Conservation (phyloP, 306 rosid species). For the Malus asiatica region DNA sequence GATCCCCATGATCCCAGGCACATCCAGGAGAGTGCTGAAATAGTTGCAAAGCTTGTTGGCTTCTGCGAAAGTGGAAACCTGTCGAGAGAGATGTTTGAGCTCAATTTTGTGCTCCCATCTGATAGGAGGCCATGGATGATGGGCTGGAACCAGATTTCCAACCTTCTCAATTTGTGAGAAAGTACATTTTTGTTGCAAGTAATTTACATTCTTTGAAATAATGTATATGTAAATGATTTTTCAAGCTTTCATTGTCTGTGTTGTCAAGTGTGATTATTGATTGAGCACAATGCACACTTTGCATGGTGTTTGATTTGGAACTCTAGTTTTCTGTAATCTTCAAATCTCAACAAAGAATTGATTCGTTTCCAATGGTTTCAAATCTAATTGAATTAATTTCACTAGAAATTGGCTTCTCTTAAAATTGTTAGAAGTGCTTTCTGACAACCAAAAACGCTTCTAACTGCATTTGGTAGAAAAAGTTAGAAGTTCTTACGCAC, state of each 20-base stretch:
- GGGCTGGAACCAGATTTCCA: constrained; percentile 86
- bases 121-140: constrained; percentile 80
- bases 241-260: constrained; percentile 16
- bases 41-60: constrained; percentile 93
- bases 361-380: constrained; percentile 1
- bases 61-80: constrained; percentile 84
- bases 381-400: background rate
- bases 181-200: constrained; percentile 24
- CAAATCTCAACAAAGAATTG: constrained; percentile 7
- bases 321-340: background rate
- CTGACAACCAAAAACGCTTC: too few relatives aligned
- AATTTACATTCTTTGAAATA: constrained; percentile 6
- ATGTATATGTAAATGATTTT: constrained; percentile 45
- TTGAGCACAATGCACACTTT: background rate
- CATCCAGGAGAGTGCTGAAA: constrained; percentile 87
- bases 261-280: background rate
- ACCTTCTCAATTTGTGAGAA: constrained; percentile 63
- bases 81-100: constrained; percentile 97
- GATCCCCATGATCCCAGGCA: constrained; percentile 76
- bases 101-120: constrained; percentile 81
- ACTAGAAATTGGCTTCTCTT: too few relatives aligned
- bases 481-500: background rate
- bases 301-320: constrained; percentile 14
- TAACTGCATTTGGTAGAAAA: background rate
- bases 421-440: too few relatives aligned